Evolutionary conservation across 345 rosid genomes (phyloP).

Genomic region (Eutrema japonicum): DNA sequence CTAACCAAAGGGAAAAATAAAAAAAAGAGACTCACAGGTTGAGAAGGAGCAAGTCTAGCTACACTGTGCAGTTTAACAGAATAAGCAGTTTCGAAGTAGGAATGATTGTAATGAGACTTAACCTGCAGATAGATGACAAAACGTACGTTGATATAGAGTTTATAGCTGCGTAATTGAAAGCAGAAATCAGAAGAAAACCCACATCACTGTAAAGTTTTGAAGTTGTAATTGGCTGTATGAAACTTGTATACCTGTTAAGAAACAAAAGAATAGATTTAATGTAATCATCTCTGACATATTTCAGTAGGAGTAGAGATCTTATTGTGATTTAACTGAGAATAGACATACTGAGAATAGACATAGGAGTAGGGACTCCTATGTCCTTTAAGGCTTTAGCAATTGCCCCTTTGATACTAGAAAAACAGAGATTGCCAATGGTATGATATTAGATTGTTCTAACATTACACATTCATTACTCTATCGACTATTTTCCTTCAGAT

Average conservation of each 20-base stretch:
- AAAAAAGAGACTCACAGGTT: background rate
- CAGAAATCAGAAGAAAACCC: background rate
- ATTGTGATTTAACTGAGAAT: background rate
- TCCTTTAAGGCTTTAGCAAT: constrained; percentile 75
- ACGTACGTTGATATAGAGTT: background rate
- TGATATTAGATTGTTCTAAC: background rate
- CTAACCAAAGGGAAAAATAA: background rate
- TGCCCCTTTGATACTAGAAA: constrained; percentile 75
- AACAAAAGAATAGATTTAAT: background rate
- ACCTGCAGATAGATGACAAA: constrained; percentile 1
- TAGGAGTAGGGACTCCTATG: constrained; percentile 70
- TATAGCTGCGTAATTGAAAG: background rate
- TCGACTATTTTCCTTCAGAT: background rate
- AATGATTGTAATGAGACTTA: background rate
- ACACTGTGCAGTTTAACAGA: background rate
- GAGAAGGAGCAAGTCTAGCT: background rate
- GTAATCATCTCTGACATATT: background rate
- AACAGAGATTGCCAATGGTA: constrained; percentile 27
- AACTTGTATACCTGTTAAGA: constrained; percentile 5
- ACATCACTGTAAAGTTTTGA: constrained; percentile 4
- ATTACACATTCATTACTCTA: background rate
- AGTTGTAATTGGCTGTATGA: constrained; percentile 8
- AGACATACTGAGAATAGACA: too few relatives aligned
- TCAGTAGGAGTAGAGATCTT: background rate
- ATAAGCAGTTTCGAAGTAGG: background rate